A percentile compares a stretch with the other conserved stretches of the same genome.
phyloP scores from a whole-genome alignment of 1,284 basidiomycete species.

The Volvariella volvacea region DNA sequence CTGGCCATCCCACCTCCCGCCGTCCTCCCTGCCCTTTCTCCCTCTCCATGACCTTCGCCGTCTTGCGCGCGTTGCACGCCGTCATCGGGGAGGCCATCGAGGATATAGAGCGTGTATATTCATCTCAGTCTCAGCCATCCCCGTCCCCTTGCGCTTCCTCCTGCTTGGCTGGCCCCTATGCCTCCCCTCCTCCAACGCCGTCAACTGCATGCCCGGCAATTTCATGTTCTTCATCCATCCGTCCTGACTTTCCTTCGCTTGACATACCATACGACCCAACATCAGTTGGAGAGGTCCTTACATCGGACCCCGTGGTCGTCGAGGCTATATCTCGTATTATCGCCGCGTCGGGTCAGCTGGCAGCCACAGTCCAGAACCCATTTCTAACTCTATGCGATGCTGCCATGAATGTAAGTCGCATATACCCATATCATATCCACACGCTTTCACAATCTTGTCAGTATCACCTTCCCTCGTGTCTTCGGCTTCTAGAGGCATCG shows the following conservation, averaged over 20 bases:
- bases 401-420: conserved; percentile 48
- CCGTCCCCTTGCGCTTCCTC: not conserved
- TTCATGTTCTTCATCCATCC: conserved; percentile 2
- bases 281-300: conserved; percentile 45
- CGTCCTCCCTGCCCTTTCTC: conserved; percentile 8
- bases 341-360: conserved; percentile 60
- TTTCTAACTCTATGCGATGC: conserved; percentile 65
- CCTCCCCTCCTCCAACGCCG: conserved; percentile 38
- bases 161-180: conserved; percentile 20
- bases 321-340: conserved; percentile 56
- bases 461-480: conserved; percentile 67
- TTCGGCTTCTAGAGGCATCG: conserved; percentile 61
- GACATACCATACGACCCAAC: conserved; percentile 40
- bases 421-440: conserved; percentile 1
- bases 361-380: conserved; percentile 54
- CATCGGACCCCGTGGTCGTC: conserved; percentile 49
- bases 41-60: conserved; percentile 47
- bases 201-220: conserved; percentile 5
- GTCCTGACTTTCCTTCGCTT: conserved; percentile 55
- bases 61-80: conserved; percentile 54
- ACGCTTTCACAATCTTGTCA: conserved; percentile 17
- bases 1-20: not conserved
- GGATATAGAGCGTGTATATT: conserved; percentile 60
- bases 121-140: conserved; percentile 3
- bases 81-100: conserved; percentile 62